A percentile compares a stretch with the other conserved stretches of the same genome.
Evolutionary conservation across 108 stramenopile species (phyloP).

Genomic region (Skeletonema potamos): DNA sequence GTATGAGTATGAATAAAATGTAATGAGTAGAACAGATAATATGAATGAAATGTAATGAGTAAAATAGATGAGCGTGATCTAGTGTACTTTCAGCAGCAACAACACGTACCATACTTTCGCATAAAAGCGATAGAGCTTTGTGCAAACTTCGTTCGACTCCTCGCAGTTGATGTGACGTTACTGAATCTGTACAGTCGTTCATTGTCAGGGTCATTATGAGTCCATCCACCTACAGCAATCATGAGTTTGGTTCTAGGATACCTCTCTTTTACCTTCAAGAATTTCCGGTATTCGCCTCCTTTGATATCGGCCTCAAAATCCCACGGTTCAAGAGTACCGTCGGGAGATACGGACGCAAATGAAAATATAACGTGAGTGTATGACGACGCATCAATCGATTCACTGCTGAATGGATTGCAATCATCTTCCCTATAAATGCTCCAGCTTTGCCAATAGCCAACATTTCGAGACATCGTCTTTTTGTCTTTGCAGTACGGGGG

Average conservation of each 20-base stretch:
- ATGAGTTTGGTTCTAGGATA: conserved; percentile 31
- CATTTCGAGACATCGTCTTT: conserved; percentile 34
- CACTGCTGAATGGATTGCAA: conserved; percentile 39
- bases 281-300: conserved; percentile 28
- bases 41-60: too few relatives aligned
- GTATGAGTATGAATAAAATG: too few relatives aligned
- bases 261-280: conserved; percentile 21
- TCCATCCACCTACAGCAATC: conserved; percentile 48
- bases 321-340: conserved; percentile 38
- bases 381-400: conserved; percentile 42
- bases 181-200: conserved; percentile 45
- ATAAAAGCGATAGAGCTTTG: conserved; percentile 41
- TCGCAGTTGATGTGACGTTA: conserved; percentile 23
- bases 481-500: conserved; percentile 26
- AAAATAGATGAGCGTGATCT: too few relatives aligned
- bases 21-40: too few relatives aligned
- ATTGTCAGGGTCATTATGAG: conserved; percentile 45
- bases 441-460: conserved; percentile 53
- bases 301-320: conserved; percentile 32
- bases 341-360: conserved; percentile 35
- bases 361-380: conserved; percentile 48
- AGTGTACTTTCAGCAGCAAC: too few relatives aligned
- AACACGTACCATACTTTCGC: conserved; percentile 27
- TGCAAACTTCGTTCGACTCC: conserved; percentile 32
- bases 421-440: conserved; percentile 31